phyloP scores from a whole-genome alignment of 2,329 filamentous ascomycete genomes.

The Alternaria incomplexa region DNA sequence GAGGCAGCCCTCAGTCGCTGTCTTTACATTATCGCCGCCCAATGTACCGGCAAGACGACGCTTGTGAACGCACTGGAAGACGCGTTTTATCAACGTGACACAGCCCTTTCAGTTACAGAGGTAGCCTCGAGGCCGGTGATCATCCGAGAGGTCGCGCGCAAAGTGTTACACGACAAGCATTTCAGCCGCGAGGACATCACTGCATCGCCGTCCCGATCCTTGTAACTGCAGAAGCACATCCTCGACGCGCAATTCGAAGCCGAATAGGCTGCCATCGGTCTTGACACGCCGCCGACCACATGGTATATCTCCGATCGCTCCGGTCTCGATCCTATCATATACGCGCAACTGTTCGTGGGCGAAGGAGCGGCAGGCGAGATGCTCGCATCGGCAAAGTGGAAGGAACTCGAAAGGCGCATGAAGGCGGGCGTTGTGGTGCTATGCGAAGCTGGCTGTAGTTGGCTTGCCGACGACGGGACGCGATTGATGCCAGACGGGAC shows the following conservation, averaged over 20 bases:
- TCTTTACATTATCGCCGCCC: constrained; percentile 55
- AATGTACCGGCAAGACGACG: constrained; percentile 56
- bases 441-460: constrained; percentile 48
- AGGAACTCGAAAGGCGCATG: constrained; percentile 44
- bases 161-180: constrained; percentile 39
- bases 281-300: not conserved
- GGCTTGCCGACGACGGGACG: constrained; percentile 49
- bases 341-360: constrained; percentile 44
- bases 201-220: constrained; percentile 28
- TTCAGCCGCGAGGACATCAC: constrained; percentile 48
- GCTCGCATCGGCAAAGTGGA: constrained; percentile 35
- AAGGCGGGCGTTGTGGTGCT: constrained; percentile 44
- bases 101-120: not conserved
- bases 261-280: constrained; percentile 26
- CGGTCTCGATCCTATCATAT: constrained; percentile 52
- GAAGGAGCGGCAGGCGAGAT: constrained; percentile 29
- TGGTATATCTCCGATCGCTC: constrained; percentile 56
- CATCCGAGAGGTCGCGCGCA: constrained; percentile 50
- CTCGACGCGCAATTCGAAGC: constrained; percentile 45
- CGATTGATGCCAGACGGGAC: constrained; percentile 40
- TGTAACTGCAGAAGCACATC: constrained; percentile 49
- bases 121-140: constrained; percentile 14
- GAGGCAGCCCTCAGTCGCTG: not conserved
- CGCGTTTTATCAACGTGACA: constrained; percentile 15
- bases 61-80: constrained; percentile 46